A percentile compares a stretch with the other conserved stretches of the same genome.
phyloP scores from a whole-genome alignment of 2,329 filamentous ascomycete species.

The Ceratocystis ficicola region DNA sequence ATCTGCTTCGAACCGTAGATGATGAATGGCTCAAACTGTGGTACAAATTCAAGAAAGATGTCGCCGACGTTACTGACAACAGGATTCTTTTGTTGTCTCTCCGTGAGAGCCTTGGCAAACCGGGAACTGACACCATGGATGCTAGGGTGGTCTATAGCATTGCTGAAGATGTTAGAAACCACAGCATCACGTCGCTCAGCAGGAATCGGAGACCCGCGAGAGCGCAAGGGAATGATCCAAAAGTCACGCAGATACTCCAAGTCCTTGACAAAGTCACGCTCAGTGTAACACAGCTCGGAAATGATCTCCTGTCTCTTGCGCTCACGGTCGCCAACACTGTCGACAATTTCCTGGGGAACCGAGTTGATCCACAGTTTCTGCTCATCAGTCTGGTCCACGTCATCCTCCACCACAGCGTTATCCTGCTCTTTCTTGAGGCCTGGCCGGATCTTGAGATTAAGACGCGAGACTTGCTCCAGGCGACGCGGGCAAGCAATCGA shows the following conservation, averaged over 20 bases:
- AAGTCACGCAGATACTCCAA: constrained; percentile 95
- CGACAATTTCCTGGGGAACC: constrained; percentile 85
- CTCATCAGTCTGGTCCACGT: constrained; percentile 73
- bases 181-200: constrained; percentile 78
- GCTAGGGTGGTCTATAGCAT: constrained; percentile 69
- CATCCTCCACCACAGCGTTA: constrained; percentile 58
- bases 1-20: constrained; percentile 91
- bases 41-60: constrained; percentile 84
- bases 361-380: constrained; percentile 99
- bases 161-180: constrained; percentile 88
- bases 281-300: constrained; percentile 96
- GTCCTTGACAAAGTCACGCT: constrained; percentile 97
- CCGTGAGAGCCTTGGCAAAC: constrained; percentile 77
- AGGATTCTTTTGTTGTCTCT: constrained; percentile 77
- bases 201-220: constrained; percentile 74
- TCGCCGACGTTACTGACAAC: constrained; percentile 86
- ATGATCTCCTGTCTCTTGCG: constrained; percentile 98
- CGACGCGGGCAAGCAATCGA: constrained; percentile 92
- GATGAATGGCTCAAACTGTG: constrained; percentile 91
- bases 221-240: constrained; percentile 88
- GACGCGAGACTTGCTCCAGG: constrained; percentile 82
- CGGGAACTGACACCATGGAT: constrained; percentile 84
- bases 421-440: constrained; percentile 59
- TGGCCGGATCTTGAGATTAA: constrained; percentile 87
- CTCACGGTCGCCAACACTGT: constrained; percentile 77